Conservation (phyloP, 208 protist genomes). For the Trypanosoma platydactyli region DNA sequence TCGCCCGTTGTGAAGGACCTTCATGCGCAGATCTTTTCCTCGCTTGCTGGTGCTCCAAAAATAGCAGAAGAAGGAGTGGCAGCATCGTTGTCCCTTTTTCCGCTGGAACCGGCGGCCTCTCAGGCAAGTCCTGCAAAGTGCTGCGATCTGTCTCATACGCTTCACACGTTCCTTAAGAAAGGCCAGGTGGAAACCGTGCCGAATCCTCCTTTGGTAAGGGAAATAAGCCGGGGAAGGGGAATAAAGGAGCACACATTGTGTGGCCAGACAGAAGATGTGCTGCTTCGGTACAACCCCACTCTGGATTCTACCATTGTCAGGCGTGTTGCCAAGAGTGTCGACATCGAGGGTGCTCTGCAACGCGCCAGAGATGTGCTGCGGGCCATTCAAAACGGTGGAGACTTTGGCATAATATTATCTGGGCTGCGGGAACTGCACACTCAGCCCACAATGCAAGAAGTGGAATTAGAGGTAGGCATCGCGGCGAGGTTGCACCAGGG, state of each 20-base stretch:
- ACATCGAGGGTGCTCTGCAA: conserved; percentile 30
- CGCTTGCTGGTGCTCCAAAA: background rate
- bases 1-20: conserved; percentile 17
- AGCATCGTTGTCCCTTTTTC: background rate
- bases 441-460: conserved; percentile 13
- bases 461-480: conserved; percentile 40
- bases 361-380: conserved; percentile 30
- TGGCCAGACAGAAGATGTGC: background rate
- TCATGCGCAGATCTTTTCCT: conserved; percentile 1
- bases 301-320: conserved; percentile 35
- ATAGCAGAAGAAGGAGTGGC: no score
- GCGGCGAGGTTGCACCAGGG: conserved; percentile 26
- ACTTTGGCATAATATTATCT: conserved; percentile 8
- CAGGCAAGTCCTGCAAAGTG: background rate
- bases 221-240: background rate
- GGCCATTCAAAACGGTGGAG: conserved; percentile 35
- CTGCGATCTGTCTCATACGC: conserved; percentile 2
- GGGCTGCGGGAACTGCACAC: background rate
- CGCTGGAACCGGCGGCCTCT: background rate
- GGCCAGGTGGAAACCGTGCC: background rate
- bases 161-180: conserved; percentile 5
- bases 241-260: background rate
- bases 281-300: conserved; percentile 42
- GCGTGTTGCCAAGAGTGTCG: conserved; percentile 33
- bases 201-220: background rate